A percentile compares a stretch with the other conserved stretches of the same genome.
Conservation (phyloP, 176 grass and related monocot species). For the Carex pumila region DNA sequence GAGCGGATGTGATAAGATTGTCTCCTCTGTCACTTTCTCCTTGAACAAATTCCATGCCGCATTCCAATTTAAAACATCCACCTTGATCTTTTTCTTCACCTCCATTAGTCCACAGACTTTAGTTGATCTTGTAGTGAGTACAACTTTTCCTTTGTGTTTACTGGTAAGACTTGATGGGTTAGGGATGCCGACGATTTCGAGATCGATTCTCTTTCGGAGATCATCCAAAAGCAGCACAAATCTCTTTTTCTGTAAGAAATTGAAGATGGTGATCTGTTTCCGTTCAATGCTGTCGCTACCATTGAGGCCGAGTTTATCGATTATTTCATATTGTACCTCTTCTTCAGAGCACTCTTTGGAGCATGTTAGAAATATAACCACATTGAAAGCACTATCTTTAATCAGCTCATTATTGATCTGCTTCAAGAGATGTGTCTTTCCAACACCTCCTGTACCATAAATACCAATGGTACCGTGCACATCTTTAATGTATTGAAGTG, state of each 20-base stretch:
- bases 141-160: neutral
- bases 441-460: slow-evolving; percentile 19
- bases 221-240: neutral
- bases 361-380: slow-evolving; percentile 17
- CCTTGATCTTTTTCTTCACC: neutral
- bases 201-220: neutral
- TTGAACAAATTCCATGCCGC: slow-evolving; percentile 19
- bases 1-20: neutral
- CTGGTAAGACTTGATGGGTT: neutral
- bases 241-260: neutral
- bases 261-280: neutral
- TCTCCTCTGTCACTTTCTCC: slow-evolving; percentile 30
- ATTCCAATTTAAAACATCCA: neutral
- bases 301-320: neutral
- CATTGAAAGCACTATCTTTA: neutral
- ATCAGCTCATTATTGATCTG: slow-evolving; percentile 28
- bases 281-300: neutral
- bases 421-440: slow-evolving; percentile 32
- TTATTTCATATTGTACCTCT: slow-evolving; percentile 5
- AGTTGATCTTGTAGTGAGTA: neutral
- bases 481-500: slow-evolving; percentile 1
- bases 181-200: neutral
- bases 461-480: slow-evolving; percentile 18
- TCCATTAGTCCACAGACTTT: neutral
- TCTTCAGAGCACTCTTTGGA: slow-evolving; percentile 12